A percentile compares a stretch with the other conserved stretches of the same genome.
phyloP scores from a whole-genome alignment of 495 filamentous ascomycete genomes.

The Hypoxylon fragiforme region DNA sequence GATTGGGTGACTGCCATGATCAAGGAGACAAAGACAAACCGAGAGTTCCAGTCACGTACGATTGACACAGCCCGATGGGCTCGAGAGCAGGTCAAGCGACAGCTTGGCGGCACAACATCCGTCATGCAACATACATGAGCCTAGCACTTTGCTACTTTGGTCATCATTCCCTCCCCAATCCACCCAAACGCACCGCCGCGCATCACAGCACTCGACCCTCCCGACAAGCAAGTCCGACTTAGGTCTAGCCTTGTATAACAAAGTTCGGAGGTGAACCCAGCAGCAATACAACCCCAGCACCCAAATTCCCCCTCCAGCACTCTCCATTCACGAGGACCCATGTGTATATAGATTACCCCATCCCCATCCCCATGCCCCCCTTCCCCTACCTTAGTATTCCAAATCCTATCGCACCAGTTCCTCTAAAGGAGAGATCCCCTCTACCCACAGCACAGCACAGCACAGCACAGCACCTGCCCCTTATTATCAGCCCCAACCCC shows the following conservation, averaged over 20 bases:
- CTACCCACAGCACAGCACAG: constrained; percentile 6
- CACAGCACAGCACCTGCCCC: constrained; percentile 2
- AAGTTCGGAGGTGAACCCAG: constrained; percentile 41
- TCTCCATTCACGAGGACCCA: constrained; percentile 18
- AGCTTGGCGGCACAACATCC: constrained; percentile 60
- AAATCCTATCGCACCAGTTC: constrained; percentile 16
- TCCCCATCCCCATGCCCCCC: no score
- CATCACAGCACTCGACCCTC: constrained; percentile 37
- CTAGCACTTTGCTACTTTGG: constrained; percentile 1
- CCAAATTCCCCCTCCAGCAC: not conserved
- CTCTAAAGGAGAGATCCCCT: constrained; percentile 22
- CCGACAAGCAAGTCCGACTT: constrained; percentile 33
- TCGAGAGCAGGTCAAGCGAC: constrained; percentile 94
- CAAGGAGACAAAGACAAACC: constrained; percentile 82
- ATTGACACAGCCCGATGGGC: constrained; percentile 96
- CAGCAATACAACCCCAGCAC: constrained; percentile 21
- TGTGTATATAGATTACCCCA: constrained; percentile 44
- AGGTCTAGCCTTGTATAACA: constrained; percentile 32
- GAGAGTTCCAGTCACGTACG: constrained; percentile 79
- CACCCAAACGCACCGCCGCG: constrained; percentile 17
- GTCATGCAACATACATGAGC: constrained; percentile 54
- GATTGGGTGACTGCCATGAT: constrained; percentile 89
- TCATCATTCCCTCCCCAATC: constrained; percentile 9
- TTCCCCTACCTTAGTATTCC: constrained; percentile 35
- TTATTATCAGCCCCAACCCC: no score